phyloP scores from a whole-genome alignment of 768 basidiomycete genomes.

The Phallus indusiatus region DNA sequence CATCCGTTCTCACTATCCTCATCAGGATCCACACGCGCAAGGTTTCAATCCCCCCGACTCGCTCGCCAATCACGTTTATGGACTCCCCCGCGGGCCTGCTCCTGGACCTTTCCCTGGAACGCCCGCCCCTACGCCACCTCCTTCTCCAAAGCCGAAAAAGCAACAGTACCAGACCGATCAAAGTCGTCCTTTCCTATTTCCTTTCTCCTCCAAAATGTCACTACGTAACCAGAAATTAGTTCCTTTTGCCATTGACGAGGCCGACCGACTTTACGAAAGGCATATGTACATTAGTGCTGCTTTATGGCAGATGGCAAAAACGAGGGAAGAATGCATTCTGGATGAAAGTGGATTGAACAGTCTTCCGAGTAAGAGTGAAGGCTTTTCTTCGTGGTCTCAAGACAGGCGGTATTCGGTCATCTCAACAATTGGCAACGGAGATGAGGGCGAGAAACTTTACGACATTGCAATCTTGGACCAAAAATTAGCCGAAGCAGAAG shows the following conservation, averaged over 20 bases:
- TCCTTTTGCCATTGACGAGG: constrained; percentile 93
- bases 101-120: constrained; percentile 45
- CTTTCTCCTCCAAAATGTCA: constrained; percentile 66
- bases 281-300: constrained; percentile 89
- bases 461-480: constrained; percentile 64
- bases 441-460: constrained; percentile 44
- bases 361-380: not conserved
- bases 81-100: constrained; percentile 4
- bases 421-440: constrained; percentile 1
- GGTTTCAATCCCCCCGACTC: constrained; percentile 1
- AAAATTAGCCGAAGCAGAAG: constrained; percentile 62
- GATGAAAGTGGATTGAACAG: constrained; percentile 83
- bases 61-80: not conserved
- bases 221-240: constrained; percentile 54
- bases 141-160: constrained; percentile 87
- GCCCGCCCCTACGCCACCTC: constrained; percentile 83
- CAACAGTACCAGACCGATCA: constrained; percentile 99
- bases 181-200: constrained; percentile 86
- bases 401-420: constrained; percentile 7
- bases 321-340: constrained; percentile 90
- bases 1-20: constrained; percentile 88
- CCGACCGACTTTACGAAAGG: constrained; percentile 78
- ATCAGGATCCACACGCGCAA: constrained; percentile 55
- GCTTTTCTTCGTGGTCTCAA: not conserved
- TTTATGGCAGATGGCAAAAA: constrained; percentile 90